Percentiles rank a stretch among this genome's conserved stretches.
These are phyloP conservation scores for Aspergillus nidulans DNA, from an alignment of 495 filamentous ascomycete genomes.

Conservation along the genomic window DNA sequence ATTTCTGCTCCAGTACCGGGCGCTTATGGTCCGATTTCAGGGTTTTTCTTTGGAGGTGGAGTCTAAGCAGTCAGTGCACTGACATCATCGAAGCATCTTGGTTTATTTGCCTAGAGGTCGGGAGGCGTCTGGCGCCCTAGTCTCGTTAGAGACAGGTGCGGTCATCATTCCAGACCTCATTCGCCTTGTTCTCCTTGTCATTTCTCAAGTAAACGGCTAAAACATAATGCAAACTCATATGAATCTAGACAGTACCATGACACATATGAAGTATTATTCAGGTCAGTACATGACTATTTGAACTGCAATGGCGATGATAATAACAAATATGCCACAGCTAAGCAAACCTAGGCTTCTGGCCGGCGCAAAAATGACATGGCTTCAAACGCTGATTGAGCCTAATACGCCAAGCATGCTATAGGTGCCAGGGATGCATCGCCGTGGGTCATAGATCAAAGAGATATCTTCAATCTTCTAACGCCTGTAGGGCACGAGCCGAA, in stretches of 20 bases:
- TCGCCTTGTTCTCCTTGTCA: neutral
- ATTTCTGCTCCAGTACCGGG: neutral
- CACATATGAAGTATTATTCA: neutral
- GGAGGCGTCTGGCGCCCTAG: neutral
- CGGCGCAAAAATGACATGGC: conserved; percentile 8
- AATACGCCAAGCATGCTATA: conserved; percentile 7
- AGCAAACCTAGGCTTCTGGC: conserved; percentile 8
- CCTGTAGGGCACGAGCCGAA: conserved; percentile 5
- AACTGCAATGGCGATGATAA: conserved; percentile 14
- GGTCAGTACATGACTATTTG: conserved; percentile 12
- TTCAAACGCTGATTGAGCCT: neutral
- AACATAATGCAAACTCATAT: neutral
- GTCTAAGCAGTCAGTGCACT: neutral
- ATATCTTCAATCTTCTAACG: conserved; percentile 11
- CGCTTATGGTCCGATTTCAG: conserved; percentile 13
- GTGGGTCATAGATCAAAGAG: conserved; percentile 8
- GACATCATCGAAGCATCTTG: conserved; percentile 10
- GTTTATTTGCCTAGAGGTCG: neutral
- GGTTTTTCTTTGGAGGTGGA: conserved; percentile 9
- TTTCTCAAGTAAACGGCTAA: neutral
- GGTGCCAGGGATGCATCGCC: conserved; percentile 11
- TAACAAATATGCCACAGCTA: conserved; percentile 12
- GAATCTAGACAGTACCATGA: neutral
- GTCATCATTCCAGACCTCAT: neutral
- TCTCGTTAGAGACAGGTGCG: neutral